Base-by-base conservation (phyloP, 176 grass and related monocot genomes). In the Panicum miliaceum region DNA sequence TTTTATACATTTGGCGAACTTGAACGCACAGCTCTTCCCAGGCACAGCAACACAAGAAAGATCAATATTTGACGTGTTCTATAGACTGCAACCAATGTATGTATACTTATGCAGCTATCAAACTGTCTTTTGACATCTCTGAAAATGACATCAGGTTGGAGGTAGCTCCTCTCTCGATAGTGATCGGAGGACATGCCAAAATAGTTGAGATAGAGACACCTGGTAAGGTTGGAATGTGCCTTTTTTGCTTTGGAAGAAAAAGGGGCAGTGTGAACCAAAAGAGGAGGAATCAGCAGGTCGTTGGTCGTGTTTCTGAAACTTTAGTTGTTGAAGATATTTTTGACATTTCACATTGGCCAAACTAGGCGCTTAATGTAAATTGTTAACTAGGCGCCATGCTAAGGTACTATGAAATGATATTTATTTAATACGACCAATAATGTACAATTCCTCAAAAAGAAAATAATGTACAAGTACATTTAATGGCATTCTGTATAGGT, bases 241-340 rank as follows among this genome's bases (percentile, higher is more conserved):
- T 14, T 56, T 56, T 45, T 57, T 57, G 9, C 38, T 45, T 69
- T 25, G 36, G 35, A 35, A 35, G 34, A 12, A 35, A 51, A 11
- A 19, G 23, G 13, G 27, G 7, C 2, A 26, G 6, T 16, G 13
- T 7, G 29, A 42, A 42, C 20, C 8, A 52, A 74, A 54, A 75
- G 52, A 36, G 37, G 15, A 53, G 46, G 16, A 56, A 19, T 14
- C 19, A 2, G 19, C 12, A 4, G n/a, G 57, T 59, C 22, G 12
- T n/a, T 37, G 73, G 73, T 74, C 25, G 29, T 34, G 52, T 56
- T 7, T 27, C 7, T 36, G 15, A 19, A 20, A 11, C 15, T 10
- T 52, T 26, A 46, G 26, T 52, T 73, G 71, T 32, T 73, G 47
- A 74, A 53, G 71, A 54, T 35, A 74, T 74, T 74, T 4, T 3